Evolutionary conservation across 2,329 filamentous ascomycete genomes (phyloP).

Genomic region (Diplodia corticola): DNA sequence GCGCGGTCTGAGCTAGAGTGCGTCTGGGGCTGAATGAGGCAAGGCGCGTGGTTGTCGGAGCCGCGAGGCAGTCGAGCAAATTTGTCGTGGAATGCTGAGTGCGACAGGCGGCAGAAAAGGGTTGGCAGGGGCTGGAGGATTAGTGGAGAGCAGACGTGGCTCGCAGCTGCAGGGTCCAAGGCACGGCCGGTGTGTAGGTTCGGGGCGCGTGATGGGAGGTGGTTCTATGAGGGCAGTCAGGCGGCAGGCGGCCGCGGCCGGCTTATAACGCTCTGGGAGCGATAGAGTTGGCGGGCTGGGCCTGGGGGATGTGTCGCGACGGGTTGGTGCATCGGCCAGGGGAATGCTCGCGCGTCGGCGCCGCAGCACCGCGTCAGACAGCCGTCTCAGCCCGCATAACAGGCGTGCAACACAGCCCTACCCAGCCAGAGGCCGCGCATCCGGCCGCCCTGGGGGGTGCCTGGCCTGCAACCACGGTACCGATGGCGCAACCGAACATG

Average conservation of each 20-base stretch:
- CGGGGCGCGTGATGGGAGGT: not conserved
- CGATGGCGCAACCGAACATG: not conserved
- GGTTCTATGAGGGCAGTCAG: not conserved
- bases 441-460: not conserved
- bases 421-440: not conserved
- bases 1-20: conserved; percentile 7
- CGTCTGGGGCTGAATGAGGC: conserved; percentile 1
- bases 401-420: conserved; percentile 7
- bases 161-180: conserved; percentile 12
- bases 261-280: conserved; percentile 4
- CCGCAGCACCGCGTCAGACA: conserved; percentile 13
- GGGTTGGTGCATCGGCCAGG: not conserved
- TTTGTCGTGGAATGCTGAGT: conserved; percentile 2
- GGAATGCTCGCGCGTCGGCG: conserved; percentile 9
- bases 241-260: not conserved
- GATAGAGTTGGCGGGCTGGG: not conserved
- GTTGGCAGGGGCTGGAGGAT: not conserved
- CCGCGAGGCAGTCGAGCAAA: conserved; percentile 1
- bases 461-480: not conserved
- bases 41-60: not conserved
- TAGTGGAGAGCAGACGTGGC: not conserved
- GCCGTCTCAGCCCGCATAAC: conserved; percentile 15
- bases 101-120: conserved; percentile 4
- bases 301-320: not conserved
- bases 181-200: not conserved